These are phyloP conservation scores for Elsinoe necatrix DNA, from an alignment of 2,329 filamentous ascomycete species.

Conservation along the genomic window DNA sequence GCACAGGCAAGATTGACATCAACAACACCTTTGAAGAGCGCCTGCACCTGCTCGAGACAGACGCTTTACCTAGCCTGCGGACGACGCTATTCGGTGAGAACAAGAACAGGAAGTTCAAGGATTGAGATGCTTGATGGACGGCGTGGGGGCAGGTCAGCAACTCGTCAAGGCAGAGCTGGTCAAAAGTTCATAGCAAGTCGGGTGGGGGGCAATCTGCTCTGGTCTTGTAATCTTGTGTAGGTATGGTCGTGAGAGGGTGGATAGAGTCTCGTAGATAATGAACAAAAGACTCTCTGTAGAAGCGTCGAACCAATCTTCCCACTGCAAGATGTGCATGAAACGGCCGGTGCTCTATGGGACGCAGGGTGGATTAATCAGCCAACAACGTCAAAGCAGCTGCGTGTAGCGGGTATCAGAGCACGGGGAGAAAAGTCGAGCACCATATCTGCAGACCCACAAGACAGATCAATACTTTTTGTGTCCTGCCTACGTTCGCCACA, in stretches of 20 bases:
- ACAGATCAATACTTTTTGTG: conserved; percentile 9
- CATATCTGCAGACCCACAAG: not conserved
- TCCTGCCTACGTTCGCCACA: conserved; percentile 4
- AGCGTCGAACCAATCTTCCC: not conserved
- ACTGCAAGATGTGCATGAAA: too few relatives aligned
- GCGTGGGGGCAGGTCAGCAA: not conserved
- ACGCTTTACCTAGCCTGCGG: conserved; percentile 75
- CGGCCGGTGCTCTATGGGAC: too few relatives aligned
- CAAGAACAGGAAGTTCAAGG: conserved; percentile 88
- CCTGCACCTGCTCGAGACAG: conserved; percentile 72
- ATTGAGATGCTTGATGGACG: conserved; percentile 46
- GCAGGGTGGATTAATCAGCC: too few relatives aligned
- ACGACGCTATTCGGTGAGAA: conserved; percentile 89
- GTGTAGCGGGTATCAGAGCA: not conserved
- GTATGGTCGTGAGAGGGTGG: not conserved
- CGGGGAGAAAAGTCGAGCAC: not conserved
- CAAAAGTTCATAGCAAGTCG: not conserved
- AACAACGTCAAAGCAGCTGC: too few relatives aligned
- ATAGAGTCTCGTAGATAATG: not conserved
- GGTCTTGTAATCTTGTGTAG: not conserved
- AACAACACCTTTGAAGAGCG: conserved; percentile 97
- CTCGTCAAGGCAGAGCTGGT: not conserved
- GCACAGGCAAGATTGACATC: conserved; percentile 89
- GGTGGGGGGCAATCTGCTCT: not conserved
- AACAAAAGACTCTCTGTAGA: not conserved